Base-by-base conservation (phyloP, 164 flowering plant species). In the Magnolia changhungtana region DNA sequence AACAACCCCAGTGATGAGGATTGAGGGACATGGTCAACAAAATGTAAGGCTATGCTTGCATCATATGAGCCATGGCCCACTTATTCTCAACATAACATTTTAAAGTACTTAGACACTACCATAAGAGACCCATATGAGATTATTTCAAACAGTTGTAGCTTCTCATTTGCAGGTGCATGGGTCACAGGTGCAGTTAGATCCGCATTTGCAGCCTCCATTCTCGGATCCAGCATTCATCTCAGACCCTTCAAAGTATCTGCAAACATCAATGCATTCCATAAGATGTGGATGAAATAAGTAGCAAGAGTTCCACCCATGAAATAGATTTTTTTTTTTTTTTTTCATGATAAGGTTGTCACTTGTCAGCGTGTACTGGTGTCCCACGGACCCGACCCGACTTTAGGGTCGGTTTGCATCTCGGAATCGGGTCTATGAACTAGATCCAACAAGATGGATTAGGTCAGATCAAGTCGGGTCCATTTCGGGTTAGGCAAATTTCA, bases 121-220 rank as follows among this genome's bases (percentile, higher is more conserved):
- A 63, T 21, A n/a, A 63, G 23, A 7, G 21, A 63, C 65, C 19
- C 19, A n/a, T 8, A 63, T 63, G 21, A 63, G 10, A 63, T 63
- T 63, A 63, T 63, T 63, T 21, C 19, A 63, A 21, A 63, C 8
- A 63, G 19, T 65, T 9, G 16, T 16, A 68, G 8, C 27, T 20
- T 20, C 63, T 81, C 84, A 81, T 67, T 81, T 82, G 77, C 86
- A 83, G 71, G 14, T 77, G 78, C 86, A 84, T 1, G 84, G 84
- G 63, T 81, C 72, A 52, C 86, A 84, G 76, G 73, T 74, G 84
- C 86, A 83, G 78, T 67, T 77, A 20, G 75, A 8, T 64, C 86
- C 86, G 16, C 82, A 79, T 75, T 79, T 71, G 80, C 84, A 79
- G 23, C 77, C 82, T 13, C 71, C 80, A 14, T 78, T 79, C 82